These are phyloP conservation scores for Imleria badia DNA, from an alignment of 768 basidiomycete genomes.

Conservation along the genomic window DNA sequence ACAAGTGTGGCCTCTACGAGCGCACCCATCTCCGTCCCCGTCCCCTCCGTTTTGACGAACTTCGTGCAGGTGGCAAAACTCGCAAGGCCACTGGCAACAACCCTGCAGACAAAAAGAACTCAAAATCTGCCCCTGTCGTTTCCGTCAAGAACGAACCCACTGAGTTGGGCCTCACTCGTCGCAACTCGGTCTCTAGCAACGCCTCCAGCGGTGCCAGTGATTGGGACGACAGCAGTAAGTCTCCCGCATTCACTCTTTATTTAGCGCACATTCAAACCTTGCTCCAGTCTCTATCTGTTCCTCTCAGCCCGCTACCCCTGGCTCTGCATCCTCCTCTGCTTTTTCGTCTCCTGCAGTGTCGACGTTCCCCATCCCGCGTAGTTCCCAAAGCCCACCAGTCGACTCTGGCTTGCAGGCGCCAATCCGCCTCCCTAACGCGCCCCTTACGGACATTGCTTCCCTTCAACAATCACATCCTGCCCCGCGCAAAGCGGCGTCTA, in stretches of 20 bases:
- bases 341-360: conserved; percentile 64
- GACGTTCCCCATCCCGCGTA: conserved; percentile 61
- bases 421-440: conserved; percentile 74
- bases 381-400: conserved; percentile 46
- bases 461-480: conserved; percentile 36
- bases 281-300: conserved; percentile 27
- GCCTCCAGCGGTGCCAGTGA: conserved; percentile 58
- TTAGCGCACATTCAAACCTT: not conserved
- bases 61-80: conserved; percentile 83
- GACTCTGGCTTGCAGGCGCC: conserved; percentile 45
- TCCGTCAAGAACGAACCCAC: conserved; percentile 65
- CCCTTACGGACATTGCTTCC: conserved; percentile 67
- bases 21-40: conserved; percentile 83
- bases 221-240: conserved; percentile 79
- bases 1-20: conserved; percentile 91
- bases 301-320: conserved; percentile 37
- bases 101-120: conserved; percentile 32
- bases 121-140: conserved; percentile 34
- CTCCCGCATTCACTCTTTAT: accelerated
- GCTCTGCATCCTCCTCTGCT: conserved; percentile 60
- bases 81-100: conserved; percentile 43
- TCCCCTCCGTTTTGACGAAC: conserved; percentile 83
- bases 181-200: conserved; percentile 62
- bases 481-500: conserved; percentile 34
- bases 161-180: conserved; percentile 51